Percentiles rank a stretch among this genome's conserved stretches.
phyloP scores from a whole-genome alignment of 139 green algal genomes.

The Marvania coccoides region DNA sequence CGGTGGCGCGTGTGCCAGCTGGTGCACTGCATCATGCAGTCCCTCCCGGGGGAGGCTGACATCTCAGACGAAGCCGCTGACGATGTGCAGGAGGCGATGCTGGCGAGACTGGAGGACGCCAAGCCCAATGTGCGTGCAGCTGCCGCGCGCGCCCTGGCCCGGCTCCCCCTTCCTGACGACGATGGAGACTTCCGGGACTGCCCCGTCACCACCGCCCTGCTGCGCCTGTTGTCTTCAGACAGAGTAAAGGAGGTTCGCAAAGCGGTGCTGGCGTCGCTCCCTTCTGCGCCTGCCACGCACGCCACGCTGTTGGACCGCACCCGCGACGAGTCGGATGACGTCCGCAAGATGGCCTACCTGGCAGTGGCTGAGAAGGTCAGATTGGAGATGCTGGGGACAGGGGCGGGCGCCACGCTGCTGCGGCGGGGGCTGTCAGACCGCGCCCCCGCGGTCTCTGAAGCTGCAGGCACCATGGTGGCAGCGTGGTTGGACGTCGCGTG shows the following conservation, averaged over 20 bases:
- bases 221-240: slow-evolving; percentile 41
- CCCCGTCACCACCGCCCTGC: slow-evolving; percentile 26
- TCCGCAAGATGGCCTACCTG: slow-evolving; percentile 42
- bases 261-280: slow-evolving; percentile 41
- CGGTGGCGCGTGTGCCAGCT: slow-evolving; percentile 38
- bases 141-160: slow-evolving; percentile 38
- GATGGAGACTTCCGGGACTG: slow-evolving; percentile 39
- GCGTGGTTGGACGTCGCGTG: slow-evolving; percentile 35
- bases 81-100: slow-evolving; percentile 32
- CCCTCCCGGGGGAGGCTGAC: slow-evolving; percentile 23
- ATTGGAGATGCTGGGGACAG: slow-evolving; percentile 17
- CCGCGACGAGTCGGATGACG: slow-evolving; percentile 49
- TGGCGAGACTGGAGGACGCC: slow-evolving; percentile 45
- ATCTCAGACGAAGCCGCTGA: slow-evolving; percentile 40
- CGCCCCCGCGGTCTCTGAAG: slow-evolving; percentile 4
- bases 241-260: slow-evolving; percentile 63
- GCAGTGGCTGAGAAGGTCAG: slow-evolving; percentile 30
- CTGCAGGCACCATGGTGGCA: slow-evolving; percentile 23
- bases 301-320: slow-evolving; percentile 37
- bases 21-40: slow-evolving; percentile 30
- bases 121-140: slow-evolving; percentile 41
- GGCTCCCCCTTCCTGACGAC: slow-evolving; percentile 43
- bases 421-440: slow-evolving; percentile 43
- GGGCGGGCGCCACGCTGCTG: slow-evolving; percentile 28
- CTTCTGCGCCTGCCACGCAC: slow-evolving; percentile 22